Base-by-base conservation (phyloP, 2,329 filamentous ascomycete species). In the Fusarium sp. region DNA sequence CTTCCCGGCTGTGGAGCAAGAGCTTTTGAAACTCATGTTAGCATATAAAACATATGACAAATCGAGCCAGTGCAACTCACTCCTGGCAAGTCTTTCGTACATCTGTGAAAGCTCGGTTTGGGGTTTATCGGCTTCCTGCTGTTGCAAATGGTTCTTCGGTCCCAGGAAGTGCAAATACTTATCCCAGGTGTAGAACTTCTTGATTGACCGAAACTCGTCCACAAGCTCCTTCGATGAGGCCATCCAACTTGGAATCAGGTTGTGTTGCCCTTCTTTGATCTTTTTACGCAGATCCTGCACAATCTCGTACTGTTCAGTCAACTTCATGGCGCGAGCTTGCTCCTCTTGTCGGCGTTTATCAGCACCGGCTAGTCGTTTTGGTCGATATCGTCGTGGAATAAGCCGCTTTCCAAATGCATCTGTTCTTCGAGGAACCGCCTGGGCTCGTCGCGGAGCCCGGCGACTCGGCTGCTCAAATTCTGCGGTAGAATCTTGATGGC, bases 151-250 rank as follows among this genome's bases (percentile, higher is more conserved):
- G 13, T 70, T 70, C 31, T 76, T 80, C 6, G 77, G 73, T 7
- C 89, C 85, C 70, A 90, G 80, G 76, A 90, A 90, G 62, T 85
- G 84, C 53, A 91, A 82, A 72, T 90, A 91, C 77, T 89, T 90
- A 65, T 92, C 90, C 89, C 89, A 91, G 3, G 88, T 86, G 73
- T 91, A 92, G 72, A 92, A 91, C 53, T 87, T 85, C 74, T 89
- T 90, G 71, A 89, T 86, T 1, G 88, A 88, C 68, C 89, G 84
- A 76, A 92, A 92, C 66, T 92, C 90, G 64, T 91, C 86, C 14
- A 91, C 85, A 12, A 92, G 84, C 56, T 87, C 85, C 75, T 85
- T 85, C 1, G 89, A 89, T 9, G 87, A 88, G 29, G 82, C 80
- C 86, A 91, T 89, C 87, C 90, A 92, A 8, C 79, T 73, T 4